phyloP scores from a whole-genome alignment of 2,329 filamentous ascomycete genomes.

The Sarocladium oryzae region DNA sequence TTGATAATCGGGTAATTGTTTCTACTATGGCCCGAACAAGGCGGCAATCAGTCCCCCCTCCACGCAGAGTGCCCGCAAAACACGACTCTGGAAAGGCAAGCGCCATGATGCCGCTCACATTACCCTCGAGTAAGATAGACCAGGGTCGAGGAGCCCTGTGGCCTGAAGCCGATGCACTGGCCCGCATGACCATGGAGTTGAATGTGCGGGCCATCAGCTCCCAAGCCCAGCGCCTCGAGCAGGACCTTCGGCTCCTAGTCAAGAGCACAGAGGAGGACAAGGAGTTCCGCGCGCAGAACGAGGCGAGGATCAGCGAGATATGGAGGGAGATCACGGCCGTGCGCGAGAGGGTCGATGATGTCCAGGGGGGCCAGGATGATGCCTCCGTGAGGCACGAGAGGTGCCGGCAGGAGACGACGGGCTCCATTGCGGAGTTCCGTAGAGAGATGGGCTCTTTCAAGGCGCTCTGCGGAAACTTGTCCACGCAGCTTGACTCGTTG shows the following conservation, averaged over 20 bases:
- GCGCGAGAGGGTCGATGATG: slow-evolving; percentile 19
- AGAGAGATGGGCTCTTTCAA: slow-evolving; percentile 20
- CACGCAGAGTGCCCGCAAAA: not conserved
- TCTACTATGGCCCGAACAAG: slow-evolving; percentile 6
- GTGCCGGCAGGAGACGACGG: slow-evolving; percentile 15
- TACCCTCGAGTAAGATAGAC: not conserved
- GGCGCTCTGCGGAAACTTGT: slow-evolving; percentile 17
- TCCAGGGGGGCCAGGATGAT: slow-evolving; percentile 11
- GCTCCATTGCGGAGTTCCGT: slow-evolving; percentile 15
- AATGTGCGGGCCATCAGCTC: slow-evolving; percentile 22
- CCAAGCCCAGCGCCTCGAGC: slow-evolving; percentile 24
- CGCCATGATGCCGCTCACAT: not conserved
- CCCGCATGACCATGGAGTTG: slow-evolving; percentile 31
- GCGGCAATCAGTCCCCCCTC: slow-evolving; percentile 4
- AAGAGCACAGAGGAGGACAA: slow-evolving; percentile 20
- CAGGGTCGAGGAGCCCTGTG: slow-evolving; percentile 14
- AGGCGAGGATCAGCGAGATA: slow-evolving; percentile 21
- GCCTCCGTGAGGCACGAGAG: slow-evolving; percentile 13
- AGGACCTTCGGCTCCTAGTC: slow-evolving; percentile 22
- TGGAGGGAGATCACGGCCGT: slow-evolving; percentile 26
- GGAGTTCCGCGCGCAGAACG: slow-evolving; percentile 22
- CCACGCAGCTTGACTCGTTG: slow-evolving; percentile 17
- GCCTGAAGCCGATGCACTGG: slow-evolving; percentile 26
- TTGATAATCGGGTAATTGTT: no score
- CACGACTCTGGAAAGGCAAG: slow-evolving; percentile 3